Evolutionary conservation across 2,329 filamentous ascomycete genomes (phyloP), one percentile per base, ranked within the genome.

Genomic region (Pseudogymnoascus sp.): DNA sequence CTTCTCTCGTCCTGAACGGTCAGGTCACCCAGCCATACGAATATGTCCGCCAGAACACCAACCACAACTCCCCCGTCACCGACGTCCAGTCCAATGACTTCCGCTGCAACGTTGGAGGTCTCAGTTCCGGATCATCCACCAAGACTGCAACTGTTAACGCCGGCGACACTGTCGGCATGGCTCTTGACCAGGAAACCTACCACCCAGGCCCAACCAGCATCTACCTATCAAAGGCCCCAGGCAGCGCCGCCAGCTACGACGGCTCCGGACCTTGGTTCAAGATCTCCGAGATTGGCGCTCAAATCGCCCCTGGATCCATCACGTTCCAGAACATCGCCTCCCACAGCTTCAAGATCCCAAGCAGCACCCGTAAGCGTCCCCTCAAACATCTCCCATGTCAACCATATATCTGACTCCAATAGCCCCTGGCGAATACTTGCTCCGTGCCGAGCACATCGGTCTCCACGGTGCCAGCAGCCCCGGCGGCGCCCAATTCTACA

Each of bases 21-120:
- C 70, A 72, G 1, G 72, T 78, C 0, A 76, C 78, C 12, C 78
- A 77, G 3, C 79, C 75, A 1, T 86, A 85, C 68, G 69, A 72
- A 23, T 79, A 81, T 16, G 84, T 84, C 5, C 72, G 76, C n/a
- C 73, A 73, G 30, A 72, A 71, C 55, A 68, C 66, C 25, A 71
- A 71, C 22, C 83, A 85, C 69, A 78, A 80, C 58, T 76, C 85
- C 66, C 77, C 77, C 6, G 68, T 87, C 8, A 74, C 72, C 58
- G 82, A 82, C 6, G 76, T 75, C 22, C 75, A 75, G 19, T 73
- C 71, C 9, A 80, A 83, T 67, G 72, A 77, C 63, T 67, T 75
- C 33, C 71, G 78, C 58, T 81, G 78, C 70, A 80, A 81, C 70
- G 72, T 75, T 62, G 73, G 74, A 30, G 74, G 75, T 3, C 69